These are phyloP conservation scores for Calonectria pauciramosa DNA, from an alignment of 2,329 filamentous ascomycete genomes.

Conservation along the genomic window DNA sequence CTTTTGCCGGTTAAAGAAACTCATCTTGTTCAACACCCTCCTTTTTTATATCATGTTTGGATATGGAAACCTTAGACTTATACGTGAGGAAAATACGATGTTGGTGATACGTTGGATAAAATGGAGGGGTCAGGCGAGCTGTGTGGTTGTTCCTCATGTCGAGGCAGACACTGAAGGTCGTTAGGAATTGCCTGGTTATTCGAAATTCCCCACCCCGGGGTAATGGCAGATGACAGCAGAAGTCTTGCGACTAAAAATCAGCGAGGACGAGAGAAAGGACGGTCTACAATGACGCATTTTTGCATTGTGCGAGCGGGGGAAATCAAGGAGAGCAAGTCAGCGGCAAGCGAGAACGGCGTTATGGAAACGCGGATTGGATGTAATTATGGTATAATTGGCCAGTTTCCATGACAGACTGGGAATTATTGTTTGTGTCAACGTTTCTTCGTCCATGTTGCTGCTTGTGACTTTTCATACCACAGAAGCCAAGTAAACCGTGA, in stretches of 20 bases:
- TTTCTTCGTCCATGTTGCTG: background rate
- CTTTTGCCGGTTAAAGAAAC: slow-evolving; percentile 25
- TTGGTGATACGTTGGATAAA: slow-evolving; percentile 17
- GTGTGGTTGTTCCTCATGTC: background rate
- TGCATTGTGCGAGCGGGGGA: slow-evolving; percentile 18
- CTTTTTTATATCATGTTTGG: slow-evolving; percentile 25
- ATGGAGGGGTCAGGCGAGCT: background rate
- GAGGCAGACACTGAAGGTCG: background rate
- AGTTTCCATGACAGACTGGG: slow-evolving; percentile 28
- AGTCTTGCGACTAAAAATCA: background rate
- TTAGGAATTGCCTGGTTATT: background rate
- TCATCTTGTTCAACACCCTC: slow-evolving; percentile 24
- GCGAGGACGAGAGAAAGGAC: background rate
- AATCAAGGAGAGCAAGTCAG: background rate
- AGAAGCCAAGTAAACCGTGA: background rate
- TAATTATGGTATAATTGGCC: slow-evolving; percentile 41
- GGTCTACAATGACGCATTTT: background rate
- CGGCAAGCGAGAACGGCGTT: slow-evolving; percentile 28
- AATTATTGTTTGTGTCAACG: background rate
- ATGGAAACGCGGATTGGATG: slow-evolving; percentile 31
- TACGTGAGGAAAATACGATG: slow-evolving; percentile 20
- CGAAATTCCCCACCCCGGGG: background rate
- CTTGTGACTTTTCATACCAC: background rate
- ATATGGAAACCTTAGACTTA: slow-evolving; percentile 27
- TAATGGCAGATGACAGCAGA: background rate